These are phyloP conservation scores for Eucalyptus tenuipes DNA, from an alignment of 345 rosid species.

Conservation along the genomic window DNA sequence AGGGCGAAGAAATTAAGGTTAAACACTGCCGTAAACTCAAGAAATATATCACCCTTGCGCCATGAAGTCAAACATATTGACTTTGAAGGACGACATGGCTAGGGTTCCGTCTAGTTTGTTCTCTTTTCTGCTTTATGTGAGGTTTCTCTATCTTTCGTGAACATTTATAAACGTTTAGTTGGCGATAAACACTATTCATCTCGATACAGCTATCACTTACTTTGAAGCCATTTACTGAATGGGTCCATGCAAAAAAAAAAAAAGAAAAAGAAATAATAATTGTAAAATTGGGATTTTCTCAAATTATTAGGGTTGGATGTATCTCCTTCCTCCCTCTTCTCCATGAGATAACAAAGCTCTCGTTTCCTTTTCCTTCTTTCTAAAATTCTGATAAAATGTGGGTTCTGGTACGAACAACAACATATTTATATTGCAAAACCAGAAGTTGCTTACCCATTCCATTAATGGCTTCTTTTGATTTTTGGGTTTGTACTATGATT, in stretches of 20 bases:
- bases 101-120: background rate
- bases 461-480: background rate
- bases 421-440: background rate
- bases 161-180: background rate
- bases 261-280: accelerated
- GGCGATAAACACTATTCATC: background rate
- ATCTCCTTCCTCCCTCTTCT: background rate
- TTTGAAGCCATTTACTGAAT: background rate
- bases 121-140: background rate
- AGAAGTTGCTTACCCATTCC: background rate
- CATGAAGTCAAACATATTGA: background rate
- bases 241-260: background rate
- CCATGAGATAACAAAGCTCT: background rate
- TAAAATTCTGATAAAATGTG: background rate
- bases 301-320: background rate
- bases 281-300: background rate
- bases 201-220: background rate
- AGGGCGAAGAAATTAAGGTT: background rate
- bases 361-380: background rate
- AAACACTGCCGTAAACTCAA: background rate
- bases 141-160: background rate
- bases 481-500: background rate
- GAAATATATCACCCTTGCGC: background rate
- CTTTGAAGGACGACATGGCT: background rate
- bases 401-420: background rate